Evolutionary conservation across 176 grass and related monocot genomes (phyloP), one percentile per base, ranked within the genome.

Genomic region (Avena atlantica): DNA sequence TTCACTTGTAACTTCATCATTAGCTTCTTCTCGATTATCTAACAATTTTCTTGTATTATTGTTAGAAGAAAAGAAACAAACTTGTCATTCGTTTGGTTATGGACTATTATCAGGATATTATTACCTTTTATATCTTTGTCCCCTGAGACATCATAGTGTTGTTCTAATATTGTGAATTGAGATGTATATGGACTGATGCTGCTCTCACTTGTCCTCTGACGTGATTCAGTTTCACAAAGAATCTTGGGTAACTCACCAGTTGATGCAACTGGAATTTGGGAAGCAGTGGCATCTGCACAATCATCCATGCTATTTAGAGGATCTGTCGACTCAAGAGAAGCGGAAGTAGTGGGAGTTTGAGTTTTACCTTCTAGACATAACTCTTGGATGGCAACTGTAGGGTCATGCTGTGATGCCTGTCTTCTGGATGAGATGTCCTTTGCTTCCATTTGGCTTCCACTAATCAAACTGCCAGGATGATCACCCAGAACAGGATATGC

Each of bases 81-180:
- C 63, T 16, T 16, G 69, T 4, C 16, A 70, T 69, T 76, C 42
- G 76, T 25, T 61, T 88, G 81, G 12, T 81, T 52, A 61, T 40
- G 24, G 45, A 68, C 37, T 48, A 84, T 15, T 40, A 84, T 69
- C 61, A 84, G 59, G 52, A 57, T 2, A 83, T 9, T 21, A 78
- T 88, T 88, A 88, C 86, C 70, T 63, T 81, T 65, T 78, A 81
- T 72, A 17, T 61, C 47, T 76, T 34, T 81, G 58, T 82, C 82
- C 60, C 19, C 70, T 23, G 77, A 85, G 88, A 91, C 71, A 82
- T 12, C 82, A 82, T 56, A 62, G 70, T 88, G 78, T 19, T 81
- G 51, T 75, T 91, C 90, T 70, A 88, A 23, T 85, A 80, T 81
- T 82, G 71, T 85, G 64, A 78, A 88, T 70, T 85, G 77, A 69